These are phyloP conservation scores for Sarcocystis neurona DNA, from an alignment of 169 alveolate genomes.

Conservation along the genomic window DNA sequence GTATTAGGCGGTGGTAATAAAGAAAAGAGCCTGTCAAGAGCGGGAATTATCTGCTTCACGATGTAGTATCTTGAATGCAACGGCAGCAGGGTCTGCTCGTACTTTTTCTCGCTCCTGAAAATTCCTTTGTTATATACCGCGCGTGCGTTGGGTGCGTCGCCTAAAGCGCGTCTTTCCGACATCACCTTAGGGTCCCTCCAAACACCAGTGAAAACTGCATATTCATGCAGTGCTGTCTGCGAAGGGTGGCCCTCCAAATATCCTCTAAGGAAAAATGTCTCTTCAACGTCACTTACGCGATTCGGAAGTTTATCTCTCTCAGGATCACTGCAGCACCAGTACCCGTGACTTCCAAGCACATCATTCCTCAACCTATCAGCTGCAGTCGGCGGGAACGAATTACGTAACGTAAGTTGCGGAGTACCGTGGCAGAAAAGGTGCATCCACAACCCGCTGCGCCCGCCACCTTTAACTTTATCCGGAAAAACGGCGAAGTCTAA, in stretches of 20 bases:
- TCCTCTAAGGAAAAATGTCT: no score
- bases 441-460: constrained; percentile 2
- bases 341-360: no score
- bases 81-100: constrained; percentile 20
- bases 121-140: neutral
- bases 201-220: no score
- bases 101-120: neutral
- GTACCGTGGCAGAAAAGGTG: constrained; percentile 1
- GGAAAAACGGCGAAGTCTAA: constrained; percentile 59
- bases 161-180: no score
- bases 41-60: constrained; percentile 64
- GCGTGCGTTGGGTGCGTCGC: neutral
- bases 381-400: no score
- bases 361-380: no score
- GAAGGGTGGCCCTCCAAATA: no score
- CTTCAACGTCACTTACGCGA: no score
- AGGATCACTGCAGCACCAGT: no score
- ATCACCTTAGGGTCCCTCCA: no score
- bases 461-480: constrained; percentile 60
- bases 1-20: constrained; percentile 49
- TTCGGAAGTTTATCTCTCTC: no score
- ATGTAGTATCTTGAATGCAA: constrained; percentile 59
- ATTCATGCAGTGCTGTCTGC: no score
- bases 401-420: neutral
- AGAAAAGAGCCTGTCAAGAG: constrained; percentile 58